Base-by-base conservation (phyloP, 495 filamentous ascomycete species). In the Aspergillus kassunensis region DNA sequence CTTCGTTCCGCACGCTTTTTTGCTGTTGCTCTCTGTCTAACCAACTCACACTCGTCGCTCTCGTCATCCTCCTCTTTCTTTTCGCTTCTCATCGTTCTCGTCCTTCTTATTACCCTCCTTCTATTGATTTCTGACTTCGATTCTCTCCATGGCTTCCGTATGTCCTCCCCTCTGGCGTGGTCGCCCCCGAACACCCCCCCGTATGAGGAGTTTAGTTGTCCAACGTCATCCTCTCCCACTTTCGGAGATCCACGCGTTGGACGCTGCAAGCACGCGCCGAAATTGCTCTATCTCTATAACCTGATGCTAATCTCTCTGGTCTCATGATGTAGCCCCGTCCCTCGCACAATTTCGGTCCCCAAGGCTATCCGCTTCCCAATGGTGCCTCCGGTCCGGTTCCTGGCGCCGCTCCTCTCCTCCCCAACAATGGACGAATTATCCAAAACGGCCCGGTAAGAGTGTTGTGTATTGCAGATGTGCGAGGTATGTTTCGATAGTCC, bases 401-500 rank as follows among this genome's bases (percentile, higher is more conserved):
- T 54, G 75, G 75, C 53, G 72, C 74, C 49, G 71, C 70, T 45
- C 76, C 78, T 58, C 76, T 81, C 49, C 79, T 80, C 52, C 84
- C 78, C 43, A 88, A 83, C 70, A 85, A 83, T 68, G 83, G 81
- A 53, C 75, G 82, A 55, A 71, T 99, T 40, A 83, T 96, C 60
- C 90, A 97, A 70, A 87, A 82, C 41, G 91, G 89, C 24, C 85
- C 86, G 37, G 86, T 83, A 49, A 80, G 93, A 67, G 84, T 99
- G 44, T 79, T 99, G 49, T 97, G 95, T 72, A 86, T 99, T 72
- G 95, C 95, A 18, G 95, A 99, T 73, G 92, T 99, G 57, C 82
- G 95, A 87, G 95, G 93, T 97, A 81, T 45, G 76, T 59, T 36
- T 4, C 20, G 12, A 18, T 20, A 29, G 16, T 25, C 9, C 10